These are phyloP conservation scores for Dictyostelium discoideum DNA, from an alignment of 78 protist genomes.

Conservation along the genomic window DNA sequence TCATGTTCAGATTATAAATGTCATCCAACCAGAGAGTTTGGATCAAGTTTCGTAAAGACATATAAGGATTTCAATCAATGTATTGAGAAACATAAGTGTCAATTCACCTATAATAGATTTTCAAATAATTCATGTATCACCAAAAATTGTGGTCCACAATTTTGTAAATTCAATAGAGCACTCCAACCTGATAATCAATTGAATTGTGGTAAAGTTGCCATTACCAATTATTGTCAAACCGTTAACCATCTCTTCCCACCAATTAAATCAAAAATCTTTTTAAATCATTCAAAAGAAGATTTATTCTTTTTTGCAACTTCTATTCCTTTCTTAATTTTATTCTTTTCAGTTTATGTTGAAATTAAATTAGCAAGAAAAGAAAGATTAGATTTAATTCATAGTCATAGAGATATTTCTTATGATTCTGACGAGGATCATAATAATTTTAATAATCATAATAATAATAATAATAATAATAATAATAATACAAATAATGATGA, in stretches of 20 bases:
- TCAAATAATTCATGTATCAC: background rate
- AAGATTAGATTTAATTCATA: background rate
- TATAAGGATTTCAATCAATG: background rate
- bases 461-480: background rate
- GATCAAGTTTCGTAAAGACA: background rate
- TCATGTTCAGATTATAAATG: slow-evolving; percentile 13
- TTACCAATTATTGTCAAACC: background rate
- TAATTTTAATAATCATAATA: background rate
- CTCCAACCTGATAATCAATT: background rate
- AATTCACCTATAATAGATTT: background rate
- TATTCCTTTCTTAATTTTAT: background rate
- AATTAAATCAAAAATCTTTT: background rate
- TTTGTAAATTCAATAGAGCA: background rate
- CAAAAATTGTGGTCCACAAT: background rate
- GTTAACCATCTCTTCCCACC: background rate
- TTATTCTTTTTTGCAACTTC: background rate
- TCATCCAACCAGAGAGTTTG: slow-evolving; percentile 5
- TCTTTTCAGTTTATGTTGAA: background rate
- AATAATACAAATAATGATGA: background rate
- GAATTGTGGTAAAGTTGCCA: background rate
- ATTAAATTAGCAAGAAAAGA: background rate
- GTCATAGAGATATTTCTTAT: background rate
- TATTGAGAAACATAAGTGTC: background rate
- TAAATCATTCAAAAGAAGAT: slow-evolving; percentile 8
- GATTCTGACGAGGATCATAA: background rate